These are phyloP conservation scores for Paracoccidioides brasiliensis DNA, from an alignment of 2,329 filamentous ascomycete genomes.

Conservation along the genomic window DNA sequence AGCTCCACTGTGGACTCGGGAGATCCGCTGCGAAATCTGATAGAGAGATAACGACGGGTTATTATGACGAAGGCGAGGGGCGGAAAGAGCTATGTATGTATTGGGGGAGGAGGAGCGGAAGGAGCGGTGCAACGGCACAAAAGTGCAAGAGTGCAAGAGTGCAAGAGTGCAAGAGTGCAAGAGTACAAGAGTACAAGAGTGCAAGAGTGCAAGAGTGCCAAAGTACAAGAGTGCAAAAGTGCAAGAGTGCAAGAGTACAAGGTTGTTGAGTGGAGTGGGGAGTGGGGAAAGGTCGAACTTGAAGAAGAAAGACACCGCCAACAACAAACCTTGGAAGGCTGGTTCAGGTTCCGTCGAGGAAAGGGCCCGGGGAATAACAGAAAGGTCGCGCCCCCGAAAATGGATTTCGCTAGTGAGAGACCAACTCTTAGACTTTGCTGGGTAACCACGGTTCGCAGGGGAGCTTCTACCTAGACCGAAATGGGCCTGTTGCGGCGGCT, in stretches of 20 bases:
- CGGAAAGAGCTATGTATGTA: neutral
- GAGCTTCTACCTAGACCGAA: neutral
- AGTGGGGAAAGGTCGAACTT: neutral
- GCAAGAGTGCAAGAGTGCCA: too few species aligned
- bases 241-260: too few species aligned
- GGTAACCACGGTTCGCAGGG: neutral
- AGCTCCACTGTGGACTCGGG: neutral
- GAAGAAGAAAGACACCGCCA: neutral
- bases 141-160: too few species aligned
- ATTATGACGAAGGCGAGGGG: neutral
- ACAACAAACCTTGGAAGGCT: neutral
- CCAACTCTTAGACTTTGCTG: constrained; percentile 11
- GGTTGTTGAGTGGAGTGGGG: neutral
- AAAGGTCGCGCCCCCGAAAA: constrained; percentile 2
- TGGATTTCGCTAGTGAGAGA: neutral
- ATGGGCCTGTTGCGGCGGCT: neutral
- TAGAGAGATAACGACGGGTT: neutral
- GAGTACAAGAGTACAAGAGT: too few species aligned
- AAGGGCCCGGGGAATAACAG: constrained; percentile 3
- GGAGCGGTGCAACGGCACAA: neutral
- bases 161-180: too few species aligned
- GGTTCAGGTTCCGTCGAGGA: constrained; percentile 6
- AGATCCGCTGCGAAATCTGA: neutral
- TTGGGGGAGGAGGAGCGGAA: neutral
- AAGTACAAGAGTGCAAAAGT: too few species aligned